Conservation (phyloP, 148 eudicot genomes). For the Chenopodium formosanum region DNA sequence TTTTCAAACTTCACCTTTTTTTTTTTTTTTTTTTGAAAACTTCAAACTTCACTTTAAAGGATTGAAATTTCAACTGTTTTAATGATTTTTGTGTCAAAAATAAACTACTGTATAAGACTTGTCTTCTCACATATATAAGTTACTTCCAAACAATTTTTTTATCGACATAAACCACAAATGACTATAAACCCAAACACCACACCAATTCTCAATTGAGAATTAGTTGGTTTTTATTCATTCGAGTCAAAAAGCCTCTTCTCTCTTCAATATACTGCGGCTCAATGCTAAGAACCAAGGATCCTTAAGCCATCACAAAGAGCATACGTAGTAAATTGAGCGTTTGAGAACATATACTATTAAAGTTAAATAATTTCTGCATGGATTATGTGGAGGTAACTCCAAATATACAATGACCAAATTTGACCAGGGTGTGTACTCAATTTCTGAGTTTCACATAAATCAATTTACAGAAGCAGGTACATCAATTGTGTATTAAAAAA, state of each 20-base stretch:
- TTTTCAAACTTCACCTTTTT: no score
- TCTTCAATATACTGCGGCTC: background rate
- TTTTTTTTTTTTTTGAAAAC: no score
- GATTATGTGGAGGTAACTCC: background rate
- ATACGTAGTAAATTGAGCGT: background rate
- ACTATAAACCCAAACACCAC: no score
- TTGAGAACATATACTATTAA: no score
- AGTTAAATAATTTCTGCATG: background rate
- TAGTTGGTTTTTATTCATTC: no score
- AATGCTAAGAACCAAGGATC: background rate
- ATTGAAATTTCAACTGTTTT: no score
- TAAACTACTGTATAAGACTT: no score
- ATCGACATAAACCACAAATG: no score
- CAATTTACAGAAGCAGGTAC: conserved; percentile 25
- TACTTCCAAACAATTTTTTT: no score
- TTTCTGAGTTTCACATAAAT: background rate
- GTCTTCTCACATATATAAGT: no score
- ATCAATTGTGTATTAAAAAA: conserved; percentile 13
- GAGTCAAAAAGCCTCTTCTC: background rate
- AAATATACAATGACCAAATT: background rate
- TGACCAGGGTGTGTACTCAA: background rate
- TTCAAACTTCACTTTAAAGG: background rate
- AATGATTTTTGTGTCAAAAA: no score
- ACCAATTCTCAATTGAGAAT: no score
- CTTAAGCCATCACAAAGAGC: background rate